These are phyloP conservation scores for Barnettozyma siamensis DNA, from an alignment of 805 yeast species.

Conservation along the genomic window DNA sequence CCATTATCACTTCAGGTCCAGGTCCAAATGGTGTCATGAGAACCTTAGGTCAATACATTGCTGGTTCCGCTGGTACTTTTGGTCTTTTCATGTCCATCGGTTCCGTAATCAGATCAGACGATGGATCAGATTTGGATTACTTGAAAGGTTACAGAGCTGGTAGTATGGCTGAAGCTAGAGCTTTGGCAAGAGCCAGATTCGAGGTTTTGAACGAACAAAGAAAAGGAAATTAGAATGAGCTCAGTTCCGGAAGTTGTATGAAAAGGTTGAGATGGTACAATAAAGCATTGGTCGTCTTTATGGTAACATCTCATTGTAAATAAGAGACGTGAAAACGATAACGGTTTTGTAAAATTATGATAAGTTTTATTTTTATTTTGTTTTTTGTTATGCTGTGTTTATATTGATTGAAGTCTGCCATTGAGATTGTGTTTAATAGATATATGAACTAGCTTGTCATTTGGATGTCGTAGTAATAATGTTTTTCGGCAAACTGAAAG, in stretches of 20 bases:
- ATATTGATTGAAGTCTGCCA: no score
- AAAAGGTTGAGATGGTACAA: no score
- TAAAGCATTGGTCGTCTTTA: no score
- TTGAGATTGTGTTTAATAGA: no score
- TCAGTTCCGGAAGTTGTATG: no score
- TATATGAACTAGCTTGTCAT: no score
- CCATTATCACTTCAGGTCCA: conserved; percentile 91
- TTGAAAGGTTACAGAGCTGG: conserved; percentile 30
- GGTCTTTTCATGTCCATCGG: conserved; percentile 97
- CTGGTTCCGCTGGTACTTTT: conserved; percentile 94
- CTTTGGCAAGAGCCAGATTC: conserved; percentile 38
- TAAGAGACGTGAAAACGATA: not conserved
- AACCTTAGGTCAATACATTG: conserved; percentile 93
- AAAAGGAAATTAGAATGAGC: conserved; percentile 12
- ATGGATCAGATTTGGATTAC: conserved; percentile 19
- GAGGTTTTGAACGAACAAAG: conserved; percentile 22
- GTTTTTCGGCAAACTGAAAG: no score
- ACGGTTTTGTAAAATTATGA: not conserved
- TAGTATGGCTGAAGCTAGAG: conserved; percentile 35
- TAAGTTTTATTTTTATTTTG: no score
- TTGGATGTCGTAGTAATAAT: no score
- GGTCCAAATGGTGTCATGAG: conserved; percentile 97
- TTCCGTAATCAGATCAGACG: conserved; percentile 80
- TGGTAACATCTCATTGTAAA: not conserved
- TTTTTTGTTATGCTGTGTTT: no score